Conservation (phyloP, 148 eudicot genomes). For the Camellia sinensis region DNA sequence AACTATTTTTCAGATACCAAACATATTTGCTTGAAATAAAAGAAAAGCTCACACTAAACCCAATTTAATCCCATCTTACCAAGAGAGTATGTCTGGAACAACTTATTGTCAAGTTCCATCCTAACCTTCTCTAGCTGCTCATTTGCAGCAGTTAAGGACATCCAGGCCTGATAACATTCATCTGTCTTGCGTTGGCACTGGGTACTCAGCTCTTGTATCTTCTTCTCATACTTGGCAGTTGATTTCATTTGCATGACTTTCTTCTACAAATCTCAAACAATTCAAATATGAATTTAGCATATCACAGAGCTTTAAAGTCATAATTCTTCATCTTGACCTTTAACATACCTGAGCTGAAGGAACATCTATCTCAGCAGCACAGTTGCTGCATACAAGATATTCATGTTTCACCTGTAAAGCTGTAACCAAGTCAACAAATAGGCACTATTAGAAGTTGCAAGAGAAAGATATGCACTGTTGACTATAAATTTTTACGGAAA, state of each 20-base stretch:
- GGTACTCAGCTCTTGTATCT: constrained; percentile 65
- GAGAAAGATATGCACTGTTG: not conserved
- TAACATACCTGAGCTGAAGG: constrained; percentile 66
- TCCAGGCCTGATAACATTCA: constrained; percentile 98
- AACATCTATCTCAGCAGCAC: constrained; percentile 64
- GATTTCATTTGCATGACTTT: constrained; percentile 44
- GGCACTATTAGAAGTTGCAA: not conserved
- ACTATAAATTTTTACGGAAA: too few relatives aligned
- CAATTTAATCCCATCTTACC: constrained; percentile 45
- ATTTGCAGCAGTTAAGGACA: constrained; percentile 81
- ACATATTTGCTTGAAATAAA: not conserved
- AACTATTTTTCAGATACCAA: not conserved
- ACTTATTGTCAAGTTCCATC: constrained; percentile 78
- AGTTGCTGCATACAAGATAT: constrained; percentile 53
- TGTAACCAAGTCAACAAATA: constrained; percentile 24
- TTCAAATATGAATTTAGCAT: not conserved
- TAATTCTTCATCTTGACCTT: not conserved
- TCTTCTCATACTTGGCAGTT: constrained; percentile 77
- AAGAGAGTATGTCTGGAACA: constrained; percentile 66
- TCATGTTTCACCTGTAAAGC: constrained; percentile 44
- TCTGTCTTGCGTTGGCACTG: constrained; percentile 75
- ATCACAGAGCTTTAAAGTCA: not conserved
- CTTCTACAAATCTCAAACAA: constrained; percentile 30
- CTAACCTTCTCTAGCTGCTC: constrained; percentile 84
- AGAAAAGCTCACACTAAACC: not conserved